Conservation (phyloP, 2,329 filamentous ascomycete species). For the Exserohilum turcica region DNA sequence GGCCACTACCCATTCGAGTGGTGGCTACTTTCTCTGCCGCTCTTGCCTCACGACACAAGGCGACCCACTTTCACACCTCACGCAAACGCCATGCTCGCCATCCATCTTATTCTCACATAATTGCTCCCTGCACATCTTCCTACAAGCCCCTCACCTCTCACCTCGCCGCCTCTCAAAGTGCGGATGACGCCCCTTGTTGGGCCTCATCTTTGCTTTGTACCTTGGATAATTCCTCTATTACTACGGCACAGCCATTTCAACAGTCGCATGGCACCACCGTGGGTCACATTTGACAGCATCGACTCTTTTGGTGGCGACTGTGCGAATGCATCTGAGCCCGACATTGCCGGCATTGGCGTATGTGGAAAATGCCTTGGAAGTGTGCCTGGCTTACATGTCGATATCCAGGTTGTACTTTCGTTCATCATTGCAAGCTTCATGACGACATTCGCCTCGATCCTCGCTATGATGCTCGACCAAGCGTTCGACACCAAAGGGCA, state of each 20-base stretch:
- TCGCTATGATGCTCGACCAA: conserved; percentile 42
- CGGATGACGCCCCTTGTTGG: background rate
- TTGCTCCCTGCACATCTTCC: background rate
- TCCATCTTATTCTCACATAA: background rate
- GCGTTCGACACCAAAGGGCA: conserved; percentile 33
- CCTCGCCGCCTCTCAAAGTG: background rate
- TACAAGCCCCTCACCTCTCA: background rate
- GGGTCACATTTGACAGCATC: conserved; percentile 36
- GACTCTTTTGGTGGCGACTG: conserved; percentile 28
- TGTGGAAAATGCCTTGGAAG: background rate
- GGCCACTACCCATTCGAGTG: background rate
- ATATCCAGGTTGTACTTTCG: conserved; percentile 35
- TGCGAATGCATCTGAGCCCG: conserved; percentile 32
- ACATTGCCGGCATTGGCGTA: conserved; percentile 40
- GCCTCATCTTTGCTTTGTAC: background rate
- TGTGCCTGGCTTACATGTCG: background rate
- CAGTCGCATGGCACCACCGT: conserved; percentile 32
- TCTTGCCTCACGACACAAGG: background rate
- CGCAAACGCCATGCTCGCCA: background rate
- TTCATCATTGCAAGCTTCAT: conserved; percentile 39
- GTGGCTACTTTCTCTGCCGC: background rate
- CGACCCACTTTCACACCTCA: background rate
- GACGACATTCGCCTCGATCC: conserved; percentile 37
- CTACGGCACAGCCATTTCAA: background rate
- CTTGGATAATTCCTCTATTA: background rate